Percentiles rank a stretch among this genome's conserved stretches.
phyloP scores from a whole-genome alignment of 176 grass and related monocot species.

The Thalia dealbata region DNA sequence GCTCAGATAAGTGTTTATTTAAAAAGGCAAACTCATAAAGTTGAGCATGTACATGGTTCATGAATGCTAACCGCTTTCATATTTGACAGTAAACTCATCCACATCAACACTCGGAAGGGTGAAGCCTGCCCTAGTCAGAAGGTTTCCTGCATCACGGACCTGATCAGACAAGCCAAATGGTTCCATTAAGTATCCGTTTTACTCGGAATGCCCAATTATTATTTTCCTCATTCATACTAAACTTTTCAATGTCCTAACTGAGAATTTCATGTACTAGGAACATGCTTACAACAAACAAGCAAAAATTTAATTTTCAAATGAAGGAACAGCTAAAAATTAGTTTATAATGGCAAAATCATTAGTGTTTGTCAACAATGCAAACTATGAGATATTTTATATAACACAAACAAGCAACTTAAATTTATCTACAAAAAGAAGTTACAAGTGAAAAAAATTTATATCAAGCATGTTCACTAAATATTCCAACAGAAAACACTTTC shows the following conservation, averaged over 20 bases:
- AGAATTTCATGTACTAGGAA: neutral
- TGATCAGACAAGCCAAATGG: slow-evolving; percentile 27
- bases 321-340: neutral
- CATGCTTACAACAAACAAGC: too few relatives aligned
- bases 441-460: neutral
- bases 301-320: too few relatives aligned
- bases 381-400: neutral
- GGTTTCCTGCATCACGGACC: slow-evolving; percentile 92
- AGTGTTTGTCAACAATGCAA: neutral
- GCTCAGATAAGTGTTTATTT: neutral
- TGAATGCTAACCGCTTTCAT: slow-evolving; percentile 57
- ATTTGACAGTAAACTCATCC: slow-evolving; percentile 76
- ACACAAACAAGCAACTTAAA: neutral
- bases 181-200: neutral
- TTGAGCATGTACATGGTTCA: neutral
- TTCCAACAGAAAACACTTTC: neutral
- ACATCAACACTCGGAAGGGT: slow-evolving; percentile 87
- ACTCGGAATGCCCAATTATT: neutral
- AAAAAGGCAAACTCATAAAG: neutral
- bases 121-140: slow-evolving; percentile 85
- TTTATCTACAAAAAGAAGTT: neutral
- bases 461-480: neutral
- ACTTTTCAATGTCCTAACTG: neutral
- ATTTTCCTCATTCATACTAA: neutral
- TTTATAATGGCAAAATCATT: neutral